Percentiles rank a stretch among this genome's conserved stretches.
phyloP scores from a whole-genome alignment of 108 stramenopile genomes.

The Epithemia pelagica region DNA sequence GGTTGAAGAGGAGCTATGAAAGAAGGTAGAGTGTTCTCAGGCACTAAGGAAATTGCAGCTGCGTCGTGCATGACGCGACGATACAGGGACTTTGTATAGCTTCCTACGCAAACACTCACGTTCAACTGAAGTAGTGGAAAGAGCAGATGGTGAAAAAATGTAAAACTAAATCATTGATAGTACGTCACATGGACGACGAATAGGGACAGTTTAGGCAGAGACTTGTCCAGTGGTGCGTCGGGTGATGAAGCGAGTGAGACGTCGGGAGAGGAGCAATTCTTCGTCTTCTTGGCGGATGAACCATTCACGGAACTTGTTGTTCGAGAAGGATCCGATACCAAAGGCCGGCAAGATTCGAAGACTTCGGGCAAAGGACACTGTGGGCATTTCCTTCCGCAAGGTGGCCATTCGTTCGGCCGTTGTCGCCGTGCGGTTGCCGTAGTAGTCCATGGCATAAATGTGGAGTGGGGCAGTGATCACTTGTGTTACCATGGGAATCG shows the following conservation, averaged over 20 bases:
- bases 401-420: slow-evolving; percentile 24
- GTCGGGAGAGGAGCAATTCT: neutral
- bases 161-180: too few species aligned
- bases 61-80: too few species aligned
- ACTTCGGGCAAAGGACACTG: slow-evolving; percentile 30
- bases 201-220: too few species aligned
- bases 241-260: neutral
- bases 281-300: slow-evolving; percentile 24
- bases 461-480: slow-evolving; percentile 30
- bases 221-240: neutral
- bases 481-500: slow-evolving; percentile 27
- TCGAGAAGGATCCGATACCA: slow-evolving; percentile 38
- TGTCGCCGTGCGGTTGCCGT: slow-evolving; percentile 16
- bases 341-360: slow-evolving; percentile 41
- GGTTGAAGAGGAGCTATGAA: too few species aligned
- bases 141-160: too few species aligned
- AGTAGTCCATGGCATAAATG: slow-evolving; percentile 39
- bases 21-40: too few species aligned
- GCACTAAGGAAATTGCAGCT: too few species aligned
- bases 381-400: slow-evolving; percentile 22
- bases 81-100: too few species aligned
- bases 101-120: too few species aligned
- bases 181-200: too few species aligned
- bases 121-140: too few species aligned
- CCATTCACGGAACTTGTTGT: slow-evolving; percentile 36